These are phyloP conservation scores for Paralagenidium karlingii DNA, from an alignment of 352 stramenopile genomes.

Conservation along the genomic window DNA sequence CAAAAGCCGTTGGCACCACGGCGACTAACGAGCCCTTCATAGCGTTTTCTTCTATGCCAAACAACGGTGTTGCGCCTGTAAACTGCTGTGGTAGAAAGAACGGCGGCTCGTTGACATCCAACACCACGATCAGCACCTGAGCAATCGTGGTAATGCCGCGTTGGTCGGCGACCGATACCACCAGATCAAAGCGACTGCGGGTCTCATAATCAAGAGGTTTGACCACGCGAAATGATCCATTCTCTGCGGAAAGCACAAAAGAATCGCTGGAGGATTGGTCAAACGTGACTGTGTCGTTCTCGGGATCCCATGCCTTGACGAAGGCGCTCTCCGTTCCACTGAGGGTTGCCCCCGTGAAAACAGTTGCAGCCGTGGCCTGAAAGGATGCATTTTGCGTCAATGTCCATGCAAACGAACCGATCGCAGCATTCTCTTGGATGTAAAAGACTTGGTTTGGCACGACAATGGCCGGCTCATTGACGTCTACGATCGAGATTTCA, in stretches of 20 bases:
- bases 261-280: slow-evolving; percentile 9
- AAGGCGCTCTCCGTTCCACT: no score
- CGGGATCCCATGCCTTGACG: slow-evolving; percentile 54
- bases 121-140: slow-evolving; percentile 17
- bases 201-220: slow-evolving; percentile 11
- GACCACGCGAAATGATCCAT: slow-evolving; percentile 5
- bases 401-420: slow-evolving; percentile 3
- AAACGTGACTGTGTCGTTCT: slow-evolving; percentile 29
- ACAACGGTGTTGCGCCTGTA: no score
- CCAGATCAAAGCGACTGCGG: slow-evolving; percentile 1
- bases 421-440: slow-evolving; percentile 19
- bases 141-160: slow-evolving; percentile 1
- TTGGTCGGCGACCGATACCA: slow-evolving; percentile 7
- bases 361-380: not conserved
- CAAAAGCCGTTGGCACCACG: slow-evolving; percentile 14
- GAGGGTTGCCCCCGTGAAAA: no score
- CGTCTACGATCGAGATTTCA: slow-evolving; percentile 7
- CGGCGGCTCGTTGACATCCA: slow-evolving; percentile 36
- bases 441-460: slow-evolving; percentile 13
- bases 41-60: slow-evolving; percentile 24
- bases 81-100: slow-evolving; percentile 13
- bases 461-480: slow-evolving; percentile 29
- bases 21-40: slow-evolving; percentile 18
- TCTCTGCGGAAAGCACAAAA: slow-evolving; percentile 12
- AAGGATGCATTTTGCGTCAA: not conserved